Conservation (phyloP, 2,329 filamentous ascomycete species). For the Endocalyx cinctus region DNA sequence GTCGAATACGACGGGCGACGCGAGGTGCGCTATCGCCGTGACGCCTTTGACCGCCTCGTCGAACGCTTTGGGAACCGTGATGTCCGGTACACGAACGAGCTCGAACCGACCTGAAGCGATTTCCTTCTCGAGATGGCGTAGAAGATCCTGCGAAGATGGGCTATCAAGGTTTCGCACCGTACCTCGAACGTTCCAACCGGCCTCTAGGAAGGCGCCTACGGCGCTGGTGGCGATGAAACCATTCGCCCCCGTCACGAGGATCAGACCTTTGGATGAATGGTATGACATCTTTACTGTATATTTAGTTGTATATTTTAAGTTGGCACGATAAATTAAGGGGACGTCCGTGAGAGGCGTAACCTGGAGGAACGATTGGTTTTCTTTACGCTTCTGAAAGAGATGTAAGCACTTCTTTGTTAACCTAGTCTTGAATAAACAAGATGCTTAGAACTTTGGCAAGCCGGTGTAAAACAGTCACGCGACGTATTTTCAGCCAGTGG, state of each 20-base stretch:
- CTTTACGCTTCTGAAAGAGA: too few species aligned
- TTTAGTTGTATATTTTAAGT: too few species aligned
- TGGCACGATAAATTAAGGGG: too few species aligned
- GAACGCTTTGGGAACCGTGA: conserved; percentile 26
- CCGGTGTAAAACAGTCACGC: too few species aligned
- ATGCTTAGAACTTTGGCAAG: too few species aligned
- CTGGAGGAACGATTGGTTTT: too few species aligned
- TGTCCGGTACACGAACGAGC: conserved; percentile 26
- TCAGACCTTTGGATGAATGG: conserved; percentile 11
- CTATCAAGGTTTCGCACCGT: conserved; percentile 20
- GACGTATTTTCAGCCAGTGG: too few species aligned
- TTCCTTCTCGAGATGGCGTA: conserved; percentile 9
- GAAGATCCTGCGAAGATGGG: conserved; percentile 11
- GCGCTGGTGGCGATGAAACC: conserved; percentile 29
- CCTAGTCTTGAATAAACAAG: too few species aligned
- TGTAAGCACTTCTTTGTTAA: too few species aligned
- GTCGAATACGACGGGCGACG: conserved; percentile 13
- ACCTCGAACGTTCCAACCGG: conserved; percentile 28
- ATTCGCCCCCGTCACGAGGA: conserved; percentile 30
- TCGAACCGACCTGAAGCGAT: conserved; percentile 14
- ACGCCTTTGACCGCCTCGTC: conserved; percentile 26
- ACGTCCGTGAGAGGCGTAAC: too few species aligned
- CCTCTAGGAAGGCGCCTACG: conserved; percentile 22
- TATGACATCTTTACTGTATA: not conserved
- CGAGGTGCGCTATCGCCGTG: conserved; percentile 17